phyloP scores from a whole-genome alignment of 768 basidiomycete genomes.

The Daedaleopsis sinensis region DNA sequence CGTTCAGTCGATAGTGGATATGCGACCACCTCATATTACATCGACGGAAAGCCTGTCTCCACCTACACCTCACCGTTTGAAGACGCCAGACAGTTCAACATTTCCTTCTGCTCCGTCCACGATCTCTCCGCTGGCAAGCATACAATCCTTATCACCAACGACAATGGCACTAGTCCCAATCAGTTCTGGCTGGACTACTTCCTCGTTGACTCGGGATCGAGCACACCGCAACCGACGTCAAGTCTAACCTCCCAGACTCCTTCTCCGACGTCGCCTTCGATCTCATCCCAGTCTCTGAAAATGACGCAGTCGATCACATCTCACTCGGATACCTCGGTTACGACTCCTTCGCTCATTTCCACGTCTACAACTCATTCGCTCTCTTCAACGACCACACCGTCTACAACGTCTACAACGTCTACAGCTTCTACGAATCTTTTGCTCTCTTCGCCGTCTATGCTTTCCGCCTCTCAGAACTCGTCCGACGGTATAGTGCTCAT shows the following conservation, averaged over 20 bases:
- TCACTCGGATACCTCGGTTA: too few relatives aligned
- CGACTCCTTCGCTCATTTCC: too few relatives aligned
- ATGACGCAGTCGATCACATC: too few relatives aligned
- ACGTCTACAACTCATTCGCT: too few relatives aligned
- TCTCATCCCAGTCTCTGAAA: too few relatives aligned
- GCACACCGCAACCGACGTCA: background rate
- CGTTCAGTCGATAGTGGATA: slow-evolving; percentile 2
- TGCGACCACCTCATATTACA: slow-evolving; percentile 6
- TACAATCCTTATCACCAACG: slow-evolving; percentile 8
- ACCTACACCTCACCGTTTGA: slow-evolving; percentile 5
- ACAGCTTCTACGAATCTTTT: too few relatives aligned
- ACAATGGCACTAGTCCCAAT: slow-evolving; percentile 7
- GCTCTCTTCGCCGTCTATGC: too few relatives aligned
- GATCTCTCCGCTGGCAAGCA: slow-evolving; percentile 7
- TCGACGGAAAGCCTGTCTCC: slow-evolving; percentile 5
- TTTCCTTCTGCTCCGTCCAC: slow-evolving; percentile 11
- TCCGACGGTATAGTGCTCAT: too few relatives aligned
- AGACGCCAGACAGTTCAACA: slow-evolving; percentile 1
- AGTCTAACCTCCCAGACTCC: background rate
- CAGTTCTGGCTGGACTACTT: slow-evolving; percentile 17
- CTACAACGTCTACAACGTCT: too few relatives aligned
- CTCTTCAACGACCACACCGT: too few relatives aligned
- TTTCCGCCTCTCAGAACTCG: background rate
- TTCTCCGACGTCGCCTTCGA: too few relatives aligned
- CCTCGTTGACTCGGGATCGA: slow-evolving; percentile 1